These are phyloP conservation scores for Phoenix roebelenii DNA, from an alignment of 176 grass and related monocot species.

Conservation along the genomic window DNA sequence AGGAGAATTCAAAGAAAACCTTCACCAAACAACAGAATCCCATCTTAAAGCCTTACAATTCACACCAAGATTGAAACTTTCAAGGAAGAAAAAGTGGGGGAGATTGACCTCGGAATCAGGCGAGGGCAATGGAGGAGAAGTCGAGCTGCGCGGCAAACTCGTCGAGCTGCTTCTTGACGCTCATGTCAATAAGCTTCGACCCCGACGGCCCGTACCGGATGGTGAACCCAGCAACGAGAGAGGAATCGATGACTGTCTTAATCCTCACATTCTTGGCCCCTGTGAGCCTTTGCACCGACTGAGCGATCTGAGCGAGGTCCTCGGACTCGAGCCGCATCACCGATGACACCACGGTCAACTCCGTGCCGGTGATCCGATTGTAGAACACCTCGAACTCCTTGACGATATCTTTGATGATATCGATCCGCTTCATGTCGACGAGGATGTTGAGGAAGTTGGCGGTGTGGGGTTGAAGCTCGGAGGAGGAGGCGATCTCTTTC, in stretches of 20 bases:
- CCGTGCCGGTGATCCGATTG: conserved; percentile 66
- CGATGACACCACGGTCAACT: conserved; percentile 66
- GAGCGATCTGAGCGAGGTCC: conserved; percentile 78
- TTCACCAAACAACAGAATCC: too few species aligned
- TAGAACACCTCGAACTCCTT: conserved; percentile 63
- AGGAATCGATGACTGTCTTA: conserved; percentile 58
- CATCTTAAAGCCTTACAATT: too few species aligned
- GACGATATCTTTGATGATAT: conserved; percentile 50
- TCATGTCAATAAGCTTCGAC: conserved; percentile 82
- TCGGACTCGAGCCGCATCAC: conserved; percentile 72
- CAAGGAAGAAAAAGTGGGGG: too few species aligned
- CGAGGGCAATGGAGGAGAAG: conserved; percentile 38
- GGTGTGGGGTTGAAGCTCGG: conserved; percentile 49
- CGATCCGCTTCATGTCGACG: conserved; percentile 45
- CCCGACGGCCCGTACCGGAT: conserved; percentile 55
- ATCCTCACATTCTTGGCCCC: conserved; percentile 70
- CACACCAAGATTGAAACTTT: too few species aligned
- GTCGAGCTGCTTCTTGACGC: conserved; percentile 73
- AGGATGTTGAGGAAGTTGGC: conserved; percentile 77
- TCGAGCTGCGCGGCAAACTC: conserved; percentile 60
- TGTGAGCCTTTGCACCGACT: conserved; percentile 57
- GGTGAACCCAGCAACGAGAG: conserved; percentile 78
- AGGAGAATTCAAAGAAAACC: too few species aligned
- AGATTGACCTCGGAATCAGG: background rate
- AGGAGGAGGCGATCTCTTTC: conserved; percentile 52